Conservation (phyloP, 768 basidiomycete species). For the Ephemerocybe angulata region DNA sequence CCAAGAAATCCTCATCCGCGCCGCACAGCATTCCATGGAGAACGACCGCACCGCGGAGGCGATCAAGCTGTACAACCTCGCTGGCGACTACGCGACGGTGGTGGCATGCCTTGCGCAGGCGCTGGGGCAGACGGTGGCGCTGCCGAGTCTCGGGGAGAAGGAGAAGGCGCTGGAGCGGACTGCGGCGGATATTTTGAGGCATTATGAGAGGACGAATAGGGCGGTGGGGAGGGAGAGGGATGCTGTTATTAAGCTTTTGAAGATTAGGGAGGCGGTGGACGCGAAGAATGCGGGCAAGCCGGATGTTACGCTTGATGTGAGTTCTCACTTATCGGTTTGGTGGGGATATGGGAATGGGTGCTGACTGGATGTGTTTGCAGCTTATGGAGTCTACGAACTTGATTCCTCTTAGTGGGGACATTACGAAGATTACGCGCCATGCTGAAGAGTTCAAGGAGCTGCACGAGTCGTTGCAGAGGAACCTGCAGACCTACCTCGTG, state of each 20-base stretch:
- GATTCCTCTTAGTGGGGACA: slow-evolving; percentile 82
- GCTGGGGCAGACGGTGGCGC: slow-evolving; percentile 76
- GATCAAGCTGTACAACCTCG: slow-evolving; percentile 93
- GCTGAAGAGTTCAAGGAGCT: slow-evolving; percentile 88
- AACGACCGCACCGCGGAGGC: slow-evolving; percentile 87
- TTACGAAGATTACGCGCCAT: slow-evolving; percentile 76
- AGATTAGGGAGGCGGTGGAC: slow-evolving; percentile 77
- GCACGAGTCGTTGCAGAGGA: slow-evolving; percentile 84
- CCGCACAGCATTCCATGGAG: slow-evolving; percentile 77
- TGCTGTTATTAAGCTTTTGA: slow-evolving; percentile 68
- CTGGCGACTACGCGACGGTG: slow-evolving; percentile 86
- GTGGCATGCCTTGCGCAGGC: slow-evolving; percentile 84
- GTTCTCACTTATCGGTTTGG: slow-evolving; percentile 22
- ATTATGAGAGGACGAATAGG: slow-evolving; percentile 75
- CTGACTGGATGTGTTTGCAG: slow-evolving; percentile 33
- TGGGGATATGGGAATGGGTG: not conserved
- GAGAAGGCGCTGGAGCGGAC: slow-evolving; percentile 76
- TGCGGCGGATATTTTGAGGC: slow-evolving; percentile 72
- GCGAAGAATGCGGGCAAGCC: slow-evolving; percentile 67
- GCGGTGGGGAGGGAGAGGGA: slow-evolving; percentile 71
- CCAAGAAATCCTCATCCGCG: slow-evolving; percentile 75
- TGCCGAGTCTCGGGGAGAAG: slow-evolving; percentile 43
- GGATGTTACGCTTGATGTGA: slow-evolving; percentile 80
- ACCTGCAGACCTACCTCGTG: slow-evolving; percentile 82
- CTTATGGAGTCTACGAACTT: slow-evolving; percentile 85